A percentile compares a stretch with the other conserved stretches of the same genome.
phyloP scores from a whole-genome alignment of 2,329 filamentous ascomycete species.

The Fusarium equiseti region DNA sequence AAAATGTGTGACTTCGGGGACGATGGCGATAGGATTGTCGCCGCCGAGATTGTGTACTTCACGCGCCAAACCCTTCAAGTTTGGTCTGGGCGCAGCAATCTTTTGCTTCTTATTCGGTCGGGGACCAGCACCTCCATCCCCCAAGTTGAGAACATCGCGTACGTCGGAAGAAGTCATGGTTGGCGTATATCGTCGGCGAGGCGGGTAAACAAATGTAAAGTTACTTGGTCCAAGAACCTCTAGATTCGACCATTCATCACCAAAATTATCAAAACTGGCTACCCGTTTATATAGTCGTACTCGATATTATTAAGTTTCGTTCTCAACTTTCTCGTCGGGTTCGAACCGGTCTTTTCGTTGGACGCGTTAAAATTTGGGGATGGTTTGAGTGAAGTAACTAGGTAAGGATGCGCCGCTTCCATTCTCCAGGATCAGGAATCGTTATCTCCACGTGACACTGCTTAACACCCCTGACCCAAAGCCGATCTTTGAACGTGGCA shows the following conservation, averaged over 20 bases:
- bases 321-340: slow-evolving; percentile 12
- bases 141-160: slow-evolving; percentile 88
- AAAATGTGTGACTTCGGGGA: slow-evolving; percentile 69
- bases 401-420: slow-evolving; percentile 15
- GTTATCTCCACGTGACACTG: slow-evolving; percentile 53
- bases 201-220: not conserved
- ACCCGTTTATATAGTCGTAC: not conserved
- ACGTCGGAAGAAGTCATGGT: slow-evolving; percentile 82
- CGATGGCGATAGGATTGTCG: slow-evolving; percentile 75
- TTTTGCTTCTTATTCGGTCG: slow-evolving; percentile 82
- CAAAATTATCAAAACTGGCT: slow-evolving; percentile 30
- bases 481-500: slow-evolving; percentile 65
- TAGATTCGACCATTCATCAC: slow-evolving; percentile 42
- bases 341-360: slow-evolving; percentile 15
- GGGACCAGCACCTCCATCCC: slow-evolving; percentile 64
- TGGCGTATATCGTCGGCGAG: slow-evolving; percentile 36
- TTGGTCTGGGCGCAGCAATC: slow-evolving; percentile 68
- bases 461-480: slow-evolving; percentile 47
- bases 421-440: slow-evolving; percentile 2
- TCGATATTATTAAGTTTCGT: not conserved
- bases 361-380: slow-evolving; percentile 39
- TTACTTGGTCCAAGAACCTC: slow-evolving; percentile 13
- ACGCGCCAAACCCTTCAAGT: slow-evolving; percentile 72
- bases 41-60: slow-evolving; percentile 75
- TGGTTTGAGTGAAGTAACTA: slow-evolving; percentile 14